Base-by-base conservation (phyloP, 2,329 filamentous ascomycete species). In the Cladosporium cucumerinum region DNA sequence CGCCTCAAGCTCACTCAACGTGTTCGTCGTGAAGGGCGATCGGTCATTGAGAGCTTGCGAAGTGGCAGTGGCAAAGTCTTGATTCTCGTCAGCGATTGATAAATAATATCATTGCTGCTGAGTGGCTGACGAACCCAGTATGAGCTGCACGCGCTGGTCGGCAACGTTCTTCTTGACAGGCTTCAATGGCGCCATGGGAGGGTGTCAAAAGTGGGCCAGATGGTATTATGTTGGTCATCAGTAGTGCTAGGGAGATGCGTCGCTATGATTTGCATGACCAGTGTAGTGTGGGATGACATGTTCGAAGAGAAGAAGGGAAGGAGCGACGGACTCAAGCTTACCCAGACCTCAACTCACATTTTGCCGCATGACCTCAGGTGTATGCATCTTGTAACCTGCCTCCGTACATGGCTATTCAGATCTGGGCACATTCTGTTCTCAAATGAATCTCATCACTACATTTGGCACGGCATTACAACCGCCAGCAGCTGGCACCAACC, bases 171-270 rank as follows among this genome's bases (percentile, higher is more conserved):
- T 68, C 65, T 68, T 70, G 23, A 66, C 52, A 6, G 66, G 49
- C 54, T 65, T 67, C 54, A 66, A 51, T 21, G 66, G 66, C 12
- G 71, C 69, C 71, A 72, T 72, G 21, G 30, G 23, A 11, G 39
- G 8, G 7, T 21, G 39, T 21, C 39, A 10, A 46, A 46, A 46
- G n/a, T 46, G 5, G 8, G 10, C n/a, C 34, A 16, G 4, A 46
- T 46, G 39, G 18, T 21, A 46, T 21, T 46, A 8, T 8, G 8
- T 12, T 21, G 26, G 39, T 21, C 2, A 21, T 46, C n/a, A 23
- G n/a, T 21, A 23, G 39, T 46, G n/a, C 18, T 21, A 10, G 18
- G 7, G 18, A n/a, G 5, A 43, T 12, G n/a, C 39, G n/a, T 46
- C n/a, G 39, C 6, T 21, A 10, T 46, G 39, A 10, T 11, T 21